These are phyloP conservation scores for Posidonia australis DNA, from an alignment of 106 monocot species.

Conservation along the genomic window DNA sequence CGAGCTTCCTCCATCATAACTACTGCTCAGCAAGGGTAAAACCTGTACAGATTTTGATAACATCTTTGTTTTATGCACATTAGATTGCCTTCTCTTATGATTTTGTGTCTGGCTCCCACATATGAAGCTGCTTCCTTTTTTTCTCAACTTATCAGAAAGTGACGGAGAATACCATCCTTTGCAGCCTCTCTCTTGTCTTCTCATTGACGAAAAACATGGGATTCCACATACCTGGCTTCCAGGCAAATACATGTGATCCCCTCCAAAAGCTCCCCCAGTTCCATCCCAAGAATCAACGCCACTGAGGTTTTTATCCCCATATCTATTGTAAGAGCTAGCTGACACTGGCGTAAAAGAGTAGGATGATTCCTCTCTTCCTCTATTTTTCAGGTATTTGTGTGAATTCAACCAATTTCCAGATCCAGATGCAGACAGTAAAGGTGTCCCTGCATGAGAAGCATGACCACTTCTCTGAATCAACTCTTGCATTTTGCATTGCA, in stretches of 20 bases:
- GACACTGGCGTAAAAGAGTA: constrained; percentile 74
- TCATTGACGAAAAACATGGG: constrained; percentile 62
- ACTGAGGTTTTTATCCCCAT: constrained; percentile 26
- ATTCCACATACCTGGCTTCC: constrained; percentile 52
- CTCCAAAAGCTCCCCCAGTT: constrained; percentile 45
- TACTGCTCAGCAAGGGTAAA: constrained; percentile 44
- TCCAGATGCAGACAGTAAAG: constrained; percentile 50
- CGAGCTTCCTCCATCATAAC: constrained; percentile 39
- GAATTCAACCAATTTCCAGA: constrained; percentile 52
- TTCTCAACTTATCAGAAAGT: constrained; percentile 54
- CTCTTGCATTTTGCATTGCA: constrained; percentile 13
- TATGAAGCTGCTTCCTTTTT: constrained; percentile 55
- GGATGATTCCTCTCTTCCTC: constrained; percentile 57
- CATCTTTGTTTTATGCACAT: constrained; percentile 22
- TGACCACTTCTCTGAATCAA: constrained; percentile 20
- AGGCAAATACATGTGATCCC: constrained; percentile 35
- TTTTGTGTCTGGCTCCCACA: constrained; percentile 43
- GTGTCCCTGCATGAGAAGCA: constrained; percentile 49
- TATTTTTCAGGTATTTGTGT: constrained; percentile 40
- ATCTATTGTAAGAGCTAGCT: constrained; percentile 54
- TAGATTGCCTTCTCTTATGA: constrained; percentile 36
- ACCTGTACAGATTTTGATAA: constrained; percentile 34
- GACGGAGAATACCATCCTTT: constrained; percentile 73
- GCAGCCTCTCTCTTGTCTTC: constrained; percentile 32
- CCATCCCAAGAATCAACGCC: constrained; percentile 47